Evolutionary conservation across 129 eudicot species (phyloP).

Genomic region (Erigeron canadensis): DNA sequence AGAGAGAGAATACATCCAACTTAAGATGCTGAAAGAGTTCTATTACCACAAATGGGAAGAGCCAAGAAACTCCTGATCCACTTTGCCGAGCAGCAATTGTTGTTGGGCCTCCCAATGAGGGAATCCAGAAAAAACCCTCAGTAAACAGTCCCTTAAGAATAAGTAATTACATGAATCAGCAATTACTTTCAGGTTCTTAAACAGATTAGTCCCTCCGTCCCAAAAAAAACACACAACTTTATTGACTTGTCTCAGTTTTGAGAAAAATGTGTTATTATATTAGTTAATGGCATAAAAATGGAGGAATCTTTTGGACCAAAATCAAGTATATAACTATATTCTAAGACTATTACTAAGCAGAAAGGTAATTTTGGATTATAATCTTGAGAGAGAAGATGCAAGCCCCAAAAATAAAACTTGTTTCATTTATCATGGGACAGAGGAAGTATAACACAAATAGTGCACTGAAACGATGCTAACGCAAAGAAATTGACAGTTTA

Average conservation of each 20-base stretch:
- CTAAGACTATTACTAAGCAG: constrained; percentile 6
- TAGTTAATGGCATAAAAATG: not conserved
- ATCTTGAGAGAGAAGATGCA: not conserved
- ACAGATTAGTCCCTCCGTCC: constrained; percentile 16
- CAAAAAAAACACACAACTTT: not conserved
- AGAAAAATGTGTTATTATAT: not conserved
- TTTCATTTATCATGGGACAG: constrained; percentile 9
- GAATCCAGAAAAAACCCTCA: constrained; percentile 99
- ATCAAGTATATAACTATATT: constrained; percentile 16
- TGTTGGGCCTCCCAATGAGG: constrained; percentile 99
- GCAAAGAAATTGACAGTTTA: not conserved
- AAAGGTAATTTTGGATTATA: constrained; percentile 13
- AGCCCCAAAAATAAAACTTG: not conserved
- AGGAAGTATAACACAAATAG: not conserved
- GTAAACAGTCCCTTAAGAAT: constrained; percentile 78
- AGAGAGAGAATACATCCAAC: not conserved
- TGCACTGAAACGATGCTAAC: constrained; percentile 5
- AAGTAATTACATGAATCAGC: constrained; percentile 17
- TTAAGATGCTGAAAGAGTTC: constrained; percentile 8
- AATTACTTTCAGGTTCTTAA: constrained; percentile 1
- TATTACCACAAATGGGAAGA: constrained; percentile 95
- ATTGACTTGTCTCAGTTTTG: not conserved
- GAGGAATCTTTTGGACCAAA: constrained; percentile 16
- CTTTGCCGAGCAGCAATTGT: constrained; percentile 99
- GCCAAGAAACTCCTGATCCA: constrained; percentile 98